Base-by-base conservation (phyloP, 495 filamentous ascomycete species). In the Neurospora africana region DNA sequence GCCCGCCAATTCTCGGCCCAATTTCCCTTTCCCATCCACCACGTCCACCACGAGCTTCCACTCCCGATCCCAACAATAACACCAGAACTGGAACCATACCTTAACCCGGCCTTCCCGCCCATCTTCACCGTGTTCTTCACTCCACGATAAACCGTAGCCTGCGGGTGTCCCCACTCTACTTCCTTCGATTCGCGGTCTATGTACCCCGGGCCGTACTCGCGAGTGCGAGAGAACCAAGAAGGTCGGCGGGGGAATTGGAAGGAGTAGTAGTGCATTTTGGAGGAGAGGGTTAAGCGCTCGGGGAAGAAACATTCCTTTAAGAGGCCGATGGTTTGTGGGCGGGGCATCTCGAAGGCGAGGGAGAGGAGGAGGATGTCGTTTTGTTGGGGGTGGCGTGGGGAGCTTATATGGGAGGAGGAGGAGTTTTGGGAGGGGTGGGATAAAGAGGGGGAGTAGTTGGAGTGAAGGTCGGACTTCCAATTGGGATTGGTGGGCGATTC, bases 321-420 rank as follows among this genome's bases (percentile, higher is more conserved):
- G 3, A 84, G 71, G 9, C 75, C 72, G 15, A 88, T 72, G 1
- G 84, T 81, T 40, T 77, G 79, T 1, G 85, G 84, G 4, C 85
- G 84, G 8, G 86, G 80, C 68, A 88, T 82, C 72, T 88, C 86
- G 77, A 87, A 85, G 47, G 86, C 81, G 76, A 87, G 86, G 47
- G 81, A 79, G 30, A 86, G 81, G 71, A 86, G 76, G 38, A 84
- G 78, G 10, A 84, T 81, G 77, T 86, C 84, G 61, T 82, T 80
- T 3, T 35, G 7, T 2, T 71, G 68, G 4, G 82, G 82, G 1
- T 78, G 74, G 27, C 76, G 68, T 1, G 76, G 47, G 9, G 21
- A 27, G 2, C 0, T 2, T 4, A n/a, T n/a, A n/a, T n/a, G n/a
- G n/a, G n/a, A n/a, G n/a, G 43, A 44, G 2, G 44, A 1, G 2